A percentile compares a stretch with the other conserved stretches of the same genome.
These are phyloP conservation scores for Cyclotella kingstonii DNA, from an alignment of 108 stramenopile genomes.

Conservation along the genomic window DNA sequence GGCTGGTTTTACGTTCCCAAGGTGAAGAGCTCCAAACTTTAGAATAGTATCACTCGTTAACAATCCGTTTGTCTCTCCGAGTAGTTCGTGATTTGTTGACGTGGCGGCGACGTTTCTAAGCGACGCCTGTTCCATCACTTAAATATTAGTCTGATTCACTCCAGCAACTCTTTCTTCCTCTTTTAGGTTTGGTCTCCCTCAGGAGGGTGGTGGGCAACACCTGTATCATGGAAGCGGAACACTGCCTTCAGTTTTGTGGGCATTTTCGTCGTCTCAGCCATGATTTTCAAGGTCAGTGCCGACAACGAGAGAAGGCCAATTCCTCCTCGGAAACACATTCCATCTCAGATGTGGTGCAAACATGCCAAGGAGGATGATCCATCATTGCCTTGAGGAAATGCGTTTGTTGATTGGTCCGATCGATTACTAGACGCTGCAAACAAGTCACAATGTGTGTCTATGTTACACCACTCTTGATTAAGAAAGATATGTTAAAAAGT, in stretches of 20 bases:
- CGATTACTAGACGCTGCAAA: too few species aligned
- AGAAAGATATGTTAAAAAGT: too few species aligned
- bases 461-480: too few species aligned
- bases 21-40: constrained; percentile 39
- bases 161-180: neutral
- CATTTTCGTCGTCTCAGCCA: constrained; percentile 35
- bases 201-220: constrained; percentile 88
- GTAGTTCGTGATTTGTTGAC: too few species aligned
- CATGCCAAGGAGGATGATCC: constrained; percentile 58
- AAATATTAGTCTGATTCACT: neutral
- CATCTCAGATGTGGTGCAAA: constrained; percentile 47
- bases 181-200: constrained; percentile 81
- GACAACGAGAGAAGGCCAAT: constrained; percentile 74
- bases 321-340: constrained; percentile 49
- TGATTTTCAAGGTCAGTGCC: constrained; percentile 69
- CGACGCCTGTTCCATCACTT: neutral
- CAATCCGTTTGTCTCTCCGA: neutral
- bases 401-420: too few species aligned
- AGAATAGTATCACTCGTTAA: neutral
- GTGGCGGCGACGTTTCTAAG: too few species aligned
- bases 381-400: constrained; percentile 37
- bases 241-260: constrained; percentile 56
- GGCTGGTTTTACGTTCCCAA: constrained; percentile 90
- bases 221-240: constrained; percentile 74
- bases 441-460: too few species aligned